Evolutionary conservation across 192 early-diverging fungal genomes (phyloP), one percentile per base, ranked within the genome.

Genomic region (Rhizophagus prolifer): DNA sequence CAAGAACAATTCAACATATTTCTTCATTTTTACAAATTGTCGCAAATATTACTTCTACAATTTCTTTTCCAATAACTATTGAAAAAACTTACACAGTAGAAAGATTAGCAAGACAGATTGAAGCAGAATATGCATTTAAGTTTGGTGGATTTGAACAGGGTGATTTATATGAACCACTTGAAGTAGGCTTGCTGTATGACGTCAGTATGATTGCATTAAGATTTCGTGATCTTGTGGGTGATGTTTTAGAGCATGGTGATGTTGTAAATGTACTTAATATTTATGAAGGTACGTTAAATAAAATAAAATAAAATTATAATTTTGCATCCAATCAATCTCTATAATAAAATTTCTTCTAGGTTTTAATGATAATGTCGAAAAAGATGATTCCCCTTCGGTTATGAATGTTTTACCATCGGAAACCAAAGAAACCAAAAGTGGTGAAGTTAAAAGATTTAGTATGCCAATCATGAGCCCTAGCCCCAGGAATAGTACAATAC

Each of bases 61-160:
- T 80, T 14, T 79, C 64, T n/a, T 89, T 90, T 75, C 78, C 82
- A 6, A 70, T 91, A 54, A 89, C 89, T 1, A 82, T 90, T 6
- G 84, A 88, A 23, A 79, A 82, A 60, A 81, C 78, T 23, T 83
- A 86, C 30, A 91, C 86, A 16, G 81, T 93, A 34, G 92, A 93
- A 78, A 82, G 89, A 38, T 78, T 93, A 31, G 88, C 89, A 10
- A 75, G 84, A 4, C 88, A 88, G 76, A 91, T 92, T 60, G 92
- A 93, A 63, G 91, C 92, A 23, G 91, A 93, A 80, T 91, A 88
- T 72, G 84, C 88, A 9, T 88, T 89, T 50, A 76, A 76, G 67
- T 76, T 30, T 36, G 44, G 63, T 31, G 75, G 63, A 54, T 67
- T 76, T 58, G 75, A 76, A 23, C 44, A 65, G 3, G 30, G 16